Evolutionary conservation across 208 protist genomes (phyloP).

Genomic region (Trypanosoma mega): DNA sequence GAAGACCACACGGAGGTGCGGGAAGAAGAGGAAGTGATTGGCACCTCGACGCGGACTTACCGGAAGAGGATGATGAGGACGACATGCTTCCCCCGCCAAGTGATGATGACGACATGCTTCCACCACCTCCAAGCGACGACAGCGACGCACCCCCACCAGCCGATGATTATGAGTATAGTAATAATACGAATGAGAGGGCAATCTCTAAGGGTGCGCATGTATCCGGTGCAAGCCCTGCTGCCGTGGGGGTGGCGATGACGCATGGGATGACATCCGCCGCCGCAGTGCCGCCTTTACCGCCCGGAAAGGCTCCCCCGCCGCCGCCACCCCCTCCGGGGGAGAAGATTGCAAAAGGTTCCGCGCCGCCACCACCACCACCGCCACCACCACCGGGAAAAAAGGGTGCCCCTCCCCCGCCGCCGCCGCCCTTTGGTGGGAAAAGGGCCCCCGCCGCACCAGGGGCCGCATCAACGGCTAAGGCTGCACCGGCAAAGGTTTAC

Average conservation of each 20-base stretch:
- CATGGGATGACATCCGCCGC: neutral
- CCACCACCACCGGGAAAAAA: slow-evolving; percentile 23
- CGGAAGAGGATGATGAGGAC: slow-evolving; percentile 18
- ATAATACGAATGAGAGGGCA: neutral
- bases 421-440: slow-evolving; percentile 9
- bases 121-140: slow-evolving; percentile 17
- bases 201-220: neutral
- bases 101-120: slow-evolving; percentile 18
- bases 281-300: neutral
- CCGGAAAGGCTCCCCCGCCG: slow-evolving; percentile 2
- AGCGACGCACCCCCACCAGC: slow-evolving; percentile 18
- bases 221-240: no score
- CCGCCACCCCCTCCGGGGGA: slow-evolving; percentile 2
- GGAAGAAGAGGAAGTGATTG: neutral
- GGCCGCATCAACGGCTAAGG: neutral
- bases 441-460: neutral
- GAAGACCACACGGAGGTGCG: neutral
- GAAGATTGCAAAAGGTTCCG: no score
- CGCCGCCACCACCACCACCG: slow-evolving; percentile 21
- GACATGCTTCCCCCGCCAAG: slow-evolving; percentile 15
- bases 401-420: slow-evolving; percentile 12
- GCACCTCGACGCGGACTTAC: slow-evolving; percentile 4
- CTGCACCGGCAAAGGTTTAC: neutral
- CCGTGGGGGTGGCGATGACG: no score
- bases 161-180: slow-evolving; percentile 9